phyloP scores from a whole-genome alignment of 2,329 filamentous ascomycete genomes.

The Paracoccidioides brasiliensis region DNA sequence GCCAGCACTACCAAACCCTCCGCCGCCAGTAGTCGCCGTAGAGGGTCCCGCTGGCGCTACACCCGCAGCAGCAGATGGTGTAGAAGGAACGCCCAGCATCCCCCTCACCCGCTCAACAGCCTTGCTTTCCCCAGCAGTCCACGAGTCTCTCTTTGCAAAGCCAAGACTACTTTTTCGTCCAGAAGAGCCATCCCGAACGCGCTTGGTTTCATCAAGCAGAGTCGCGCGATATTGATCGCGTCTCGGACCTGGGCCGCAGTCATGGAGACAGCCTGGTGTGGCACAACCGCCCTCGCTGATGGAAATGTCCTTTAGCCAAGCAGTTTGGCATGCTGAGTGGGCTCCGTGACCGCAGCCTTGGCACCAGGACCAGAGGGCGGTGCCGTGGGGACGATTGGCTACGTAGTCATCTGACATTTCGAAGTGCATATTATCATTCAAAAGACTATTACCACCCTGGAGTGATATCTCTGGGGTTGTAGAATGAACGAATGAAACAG shows the following conservation, averaged over 20 bases:
- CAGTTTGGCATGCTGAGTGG: constrained; percentile 44
- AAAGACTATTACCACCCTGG: neutral
- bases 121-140: constrained; percentile 32
- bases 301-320: constrained; percentile 40
- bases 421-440: neutral
- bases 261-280: constrained; percentile 46
- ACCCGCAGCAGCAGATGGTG: constrained; percentile 12
- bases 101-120: constrained; percentile 35
- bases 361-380: constrained; percentile 43
- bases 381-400: constrained; percentile 19
- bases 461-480: constrained; percentile 3
- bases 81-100: constrained; percentile 25
- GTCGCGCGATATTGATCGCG: constrained; percentile 28
- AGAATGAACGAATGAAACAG: constrained; percentile 4
- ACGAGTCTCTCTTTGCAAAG: constrained; percentile 32
- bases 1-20: constrained; percentile 17
- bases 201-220: constrained; percentile 21
- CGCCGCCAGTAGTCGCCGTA: constrained; percentile 10
- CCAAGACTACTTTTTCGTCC: constrained; percentile 22
- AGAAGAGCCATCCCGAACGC: constrained; percentile 18
- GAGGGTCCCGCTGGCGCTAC: constrained; percentile 8
- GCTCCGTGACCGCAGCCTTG: constrained; percentile 48
- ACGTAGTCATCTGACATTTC: constrained; percentile 5
- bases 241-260: constrained; percentile 41
- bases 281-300: constrained; percentile 44